Evolutionary conservation across 805 yeast species (phyloP), one percentile per base, ranked within the genome.

Genomic region (Candida pseudoglaebosa): DNA sequence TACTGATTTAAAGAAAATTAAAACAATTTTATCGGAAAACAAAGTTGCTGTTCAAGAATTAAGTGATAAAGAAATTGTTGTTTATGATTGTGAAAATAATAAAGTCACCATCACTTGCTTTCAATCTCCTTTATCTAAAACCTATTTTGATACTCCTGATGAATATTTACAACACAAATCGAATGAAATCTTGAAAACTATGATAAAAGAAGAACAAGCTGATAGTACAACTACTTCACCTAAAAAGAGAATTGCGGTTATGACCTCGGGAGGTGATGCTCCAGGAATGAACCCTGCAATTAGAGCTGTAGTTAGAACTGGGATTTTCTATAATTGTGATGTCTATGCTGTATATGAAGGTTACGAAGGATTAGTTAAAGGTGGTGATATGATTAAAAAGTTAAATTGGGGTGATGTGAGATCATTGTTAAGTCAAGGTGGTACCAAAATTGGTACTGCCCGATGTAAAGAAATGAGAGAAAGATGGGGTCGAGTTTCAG

Each of bases 231-330:
- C 32, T 6, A 40, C 46, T 20, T 28, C 5, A 39, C 28, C 2
- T 2, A 57, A 53, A 63, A 73, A 61, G 69, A 80, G 59, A 46
- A 79, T 82, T 42, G 90, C 82, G 1, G 84, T 82, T 12, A 82
- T 82, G 87, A 82, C 89, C 1, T 80, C 87, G 1, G 90, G 90
- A 42, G 90, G 90, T 50, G 90, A 82, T 54, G 82, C 88, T 20
- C 90, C 84, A 6, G 90, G 90, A 47, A 82, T 82, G 90, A 80
- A 81, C 54, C 81, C 88, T 3, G 80, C 78, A 24, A 89, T 82
- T 17, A 64, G 89, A 44, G 86, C 88, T 3, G 83, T 82, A 33
- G 80, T 82, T 4, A 63, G 90, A 42, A 73, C 87, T 0, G 79
- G 82, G n/a, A 75, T 82, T 42, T 73, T 64, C 59, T 68, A 67